A percentile compares a stretch with the other conserved stretches of the same genome.
These are phyloP conservation scores for Cyphellophora europaea DNA, from an alignment of 2,329 filamentous ascomycete genomes.

Conservation along the genomic window DNA sequence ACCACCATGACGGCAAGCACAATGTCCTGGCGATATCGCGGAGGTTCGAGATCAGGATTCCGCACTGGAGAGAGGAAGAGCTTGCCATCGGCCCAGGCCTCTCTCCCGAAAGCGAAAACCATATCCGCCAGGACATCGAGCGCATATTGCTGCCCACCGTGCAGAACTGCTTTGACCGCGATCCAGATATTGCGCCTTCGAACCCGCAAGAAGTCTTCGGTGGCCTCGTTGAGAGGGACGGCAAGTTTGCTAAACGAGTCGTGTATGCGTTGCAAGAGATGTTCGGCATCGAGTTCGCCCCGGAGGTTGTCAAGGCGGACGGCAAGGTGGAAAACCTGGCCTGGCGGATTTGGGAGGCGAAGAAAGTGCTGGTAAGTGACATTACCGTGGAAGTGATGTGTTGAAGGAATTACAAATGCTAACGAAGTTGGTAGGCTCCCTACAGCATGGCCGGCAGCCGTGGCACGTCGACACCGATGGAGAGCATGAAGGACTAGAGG, in stretches of 20 bases:
- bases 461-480: slow-evolving; percentile 50
- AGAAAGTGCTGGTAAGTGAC: slow-evolving; percentile 74
- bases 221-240: slow-evolving; percentile 71
- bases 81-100: slow-evolving; percentile 37
- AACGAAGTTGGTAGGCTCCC: slow-evolving; percentile 45
- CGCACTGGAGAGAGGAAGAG: slow-evolving; percentile 61
- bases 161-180: slow-evolving; percentile 83
- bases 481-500: no score
- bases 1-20: slow-evolving; percentile 88
- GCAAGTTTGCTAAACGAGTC: slow-evolving; percentile 79
- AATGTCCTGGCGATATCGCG: slow-evolving; percentile 89
- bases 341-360: slow-evolving; percentile 92
- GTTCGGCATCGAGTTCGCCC: slow-evolving; percentile 92
- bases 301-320: slow-evolving; percentile 85
- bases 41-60: slow-evolving; percentile 83
- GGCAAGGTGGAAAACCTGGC: slow-evolving; percentile 83
- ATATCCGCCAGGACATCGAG: slow-evolving; percentile 64
- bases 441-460: slow-evolving; percentile 62
- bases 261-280: slow-evolving; percentile 93
- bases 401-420: no score
- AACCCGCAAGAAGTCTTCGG: slow-evolving; percentile 76
- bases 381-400: background rate
- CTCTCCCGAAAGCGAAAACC: slow-evolving; percentile 41
- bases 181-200: slow-evolving; percentile 80
- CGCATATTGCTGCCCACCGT: slow-evolving; percentile 70